phyloP scores from a whole-genome alignment of 441 rosid species.

The Hura crepitans region DNA sequence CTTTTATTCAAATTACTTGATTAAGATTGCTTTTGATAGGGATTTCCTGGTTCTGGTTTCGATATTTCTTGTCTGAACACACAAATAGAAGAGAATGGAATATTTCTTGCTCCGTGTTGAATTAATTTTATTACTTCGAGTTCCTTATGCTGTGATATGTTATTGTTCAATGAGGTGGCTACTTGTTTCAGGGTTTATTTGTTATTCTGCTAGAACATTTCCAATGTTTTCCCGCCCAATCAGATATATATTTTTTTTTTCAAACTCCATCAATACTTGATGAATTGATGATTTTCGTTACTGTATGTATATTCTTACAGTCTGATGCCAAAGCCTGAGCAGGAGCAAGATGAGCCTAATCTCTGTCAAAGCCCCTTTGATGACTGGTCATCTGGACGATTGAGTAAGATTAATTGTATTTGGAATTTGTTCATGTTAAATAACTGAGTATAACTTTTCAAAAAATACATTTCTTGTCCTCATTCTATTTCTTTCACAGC shows the following conservation, averaged over 20 bases:
- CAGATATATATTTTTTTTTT: neutral
- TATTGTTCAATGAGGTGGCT: neutral
- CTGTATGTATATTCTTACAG: conserved; percentile 33
- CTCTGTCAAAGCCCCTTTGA: conserved; percentile 45
- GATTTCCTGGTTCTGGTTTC: conserved; percentile 1
- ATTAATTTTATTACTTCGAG: conserved; percentile 13
- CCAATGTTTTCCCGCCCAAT: neutral
- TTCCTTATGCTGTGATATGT: conserved; percentile 6
- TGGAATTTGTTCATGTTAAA: conserved; percentile 11
- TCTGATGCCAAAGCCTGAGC: conserved; percentile 42
- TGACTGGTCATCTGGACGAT: conserved; percentile 44
- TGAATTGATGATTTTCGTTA: neutral
- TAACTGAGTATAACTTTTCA: conserved; percentile 20
- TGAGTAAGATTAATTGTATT: conserved; percentile 44
- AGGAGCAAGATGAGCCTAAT: conserved; percentile 48
- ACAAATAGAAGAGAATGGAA: neutral
- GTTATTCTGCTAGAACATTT: conserved; percentile 9
- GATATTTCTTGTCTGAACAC: conserved; percentile 5
- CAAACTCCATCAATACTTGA: conserved; percentile 13
- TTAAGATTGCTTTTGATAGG: conserved; percentile 5
- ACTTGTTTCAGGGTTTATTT: conserved; percentile 11
- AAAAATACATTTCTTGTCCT: conserved; percentile 4
- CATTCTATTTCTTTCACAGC: conserved; percentile 24
- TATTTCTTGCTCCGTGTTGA: conserved; percentile 15
- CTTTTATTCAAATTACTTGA: neutral